phyloP scores from a whole-genome alignment of 176 grass and related monocot species.

The Carex cristatella region DNA sequence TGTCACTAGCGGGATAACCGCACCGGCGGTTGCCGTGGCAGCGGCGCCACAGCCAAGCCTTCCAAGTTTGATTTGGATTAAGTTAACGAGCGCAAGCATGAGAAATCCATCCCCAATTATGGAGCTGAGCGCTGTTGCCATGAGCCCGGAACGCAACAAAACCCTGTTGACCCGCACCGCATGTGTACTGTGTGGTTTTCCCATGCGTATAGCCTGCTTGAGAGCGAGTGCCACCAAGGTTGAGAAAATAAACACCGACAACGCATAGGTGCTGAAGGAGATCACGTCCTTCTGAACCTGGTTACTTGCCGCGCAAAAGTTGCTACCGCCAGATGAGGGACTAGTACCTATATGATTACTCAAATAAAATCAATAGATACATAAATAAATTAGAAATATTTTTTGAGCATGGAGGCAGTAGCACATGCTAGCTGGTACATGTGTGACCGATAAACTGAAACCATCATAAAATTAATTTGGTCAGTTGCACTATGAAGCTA shows the following conservation, averaged over 20 bases:
- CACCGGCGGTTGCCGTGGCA: slow-evolving; percentile 14
- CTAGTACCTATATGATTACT: slow-evolving; percentile 4
- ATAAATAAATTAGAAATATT: not conserved
- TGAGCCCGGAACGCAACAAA: slow-evolving; percentile 31
- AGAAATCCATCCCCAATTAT: slow-evolving; percentile 38
- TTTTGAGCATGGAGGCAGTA: not conserved
- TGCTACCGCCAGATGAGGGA: slow-evolving; percentile 3
- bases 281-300: slow-evolving; percentile 10
- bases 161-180: slow-evolving; percentile 16
- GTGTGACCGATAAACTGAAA: not conserved
- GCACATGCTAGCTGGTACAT: not conserved
- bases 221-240: slow-evolving; percentile 41
- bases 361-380: not conserved
- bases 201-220: slow-evolving; percentile 41
- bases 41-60: slow-evolving; percentile 32
- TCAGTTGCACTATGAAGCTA: not conserved
- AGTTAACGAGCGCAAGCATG: slow-evolving; percentile 34
- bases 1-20: slow-evolving; percentile 28
- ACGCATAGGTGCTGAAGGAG: slow-evolving; percentile 31
- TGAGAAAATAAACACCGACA: slow-evolving; percentile 43
- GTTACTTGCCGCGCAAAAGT: not conserved
- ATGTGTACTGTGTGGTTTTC: not conserved
- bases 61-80: slow-evolving; percentile 45
- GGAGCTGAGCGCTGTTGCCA: slow-evolving; percentile 31
- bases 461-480: not conserved